These are phyloP conservation scores for Monilinia aucupariae DNA, from an alignment of 2,329 filamentous ascomycete species.

Conservation along the genomic window DNA sequence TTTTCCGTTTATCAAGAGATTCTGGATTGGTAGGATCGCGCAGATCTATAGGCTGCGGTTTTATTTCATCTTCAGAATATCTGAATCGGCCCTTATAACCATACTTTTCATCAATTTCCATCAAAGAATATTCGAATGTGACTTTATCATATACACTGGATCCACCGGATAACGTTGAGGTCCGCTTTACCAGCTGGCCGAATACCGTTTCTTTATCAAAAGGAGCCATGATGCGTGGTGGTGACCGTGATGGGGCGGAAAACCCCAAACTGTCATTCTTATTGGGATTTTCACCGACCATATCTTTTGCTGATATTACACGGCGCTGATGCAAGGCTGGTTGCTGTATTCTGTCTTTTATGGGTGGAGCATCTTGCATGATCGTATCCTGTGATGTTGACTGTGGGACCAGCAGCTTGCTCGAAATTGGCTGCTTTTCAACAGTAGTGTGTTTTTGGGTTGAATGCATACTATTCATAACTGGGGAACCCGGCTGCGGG, in stretches of 20 bases:
- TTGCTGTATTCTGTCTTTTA: background rate
- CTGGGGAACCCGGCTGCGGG: background rate
- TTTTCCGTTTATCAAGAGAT: conserved; percentile 27
- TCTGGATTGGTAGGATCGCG: conserved; percentile 29
- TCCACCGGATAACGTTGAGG: conserved; percentile 13
- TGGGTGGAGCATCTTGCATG: background rate
- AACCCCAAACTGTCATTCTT: background rate
- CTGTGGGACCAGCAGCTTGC: background rate
- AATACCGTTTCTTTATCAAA: conserved; percentile 34
- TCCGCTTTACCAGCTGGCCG: conserved; percentile 22
- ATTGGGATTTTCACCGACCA: conserved; percentile 2
- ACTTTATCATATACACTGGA: conserved; percentile 32
- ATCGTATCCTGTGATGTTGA: conserved; percentile 7
- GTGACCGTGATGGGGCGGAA: background rate
- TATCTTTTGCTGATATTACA: background rate
- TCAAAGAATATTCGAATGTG: conserved; percentile 31
- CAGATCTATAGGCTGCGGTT: conserved; percentile 5
- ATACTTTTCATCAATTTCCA: conserved; percentile 34
- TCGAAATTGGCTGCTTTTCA: conserved; percentile 4
- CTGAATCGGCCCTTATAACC: conserved; percentile 30
- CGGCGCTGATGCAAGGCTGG: background rate
- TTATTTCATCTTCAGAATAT: conserved; percentile 20
- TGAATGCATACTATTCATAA: background rate
- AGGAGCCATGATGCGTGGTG: conserved; percentile 15
- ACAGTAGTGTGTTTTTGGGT: conserved; percentile 5